Evolutionary conservation across 495 filamentous ascomycete species (phyloP), one percentile per base, ranked within the genome.

Genomic region (Tuber umbilicatum): DNA sequence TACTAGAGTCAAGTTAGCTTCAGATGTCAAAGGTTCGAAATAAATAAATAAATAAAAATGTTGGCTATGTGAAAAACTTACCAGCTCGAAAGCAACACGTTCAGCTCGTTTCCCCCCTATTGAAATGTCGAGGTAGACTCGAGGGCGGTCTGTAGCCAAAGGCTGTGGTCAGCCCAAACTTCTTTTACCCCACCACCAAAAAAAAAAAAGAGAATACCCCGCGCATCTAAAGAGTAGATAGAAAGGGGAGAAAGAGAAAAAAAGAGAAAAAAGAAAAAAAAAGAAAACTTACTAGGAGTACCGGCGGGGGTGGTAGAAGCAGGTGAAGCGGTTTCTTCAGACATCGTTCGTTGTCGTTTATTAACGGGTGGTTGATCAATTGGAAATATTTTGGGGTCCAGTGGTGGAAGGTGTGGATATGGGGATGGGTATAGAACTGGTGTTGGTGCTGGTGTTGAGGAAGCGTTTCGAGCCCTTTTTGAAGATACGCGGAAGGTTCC

Each of bases 81-180:
- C 90, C 80, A 97, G 86, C 87, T 97, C 94, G 76, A 97, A 91
- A 55, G 84, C 87, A 83, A 97, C 85, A 73, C 94, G 91, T 55
- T 92, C 93, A 68, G 89, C 86, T 55, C 88, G 86, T 79, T 89
- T 87, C 27, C 87, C 85, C 74, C 91, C 92, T 79, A 97, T 92
- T 76, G 91, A 87, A 81, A 97, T 90, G 86, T 97, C 93, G 83
- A 97, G 94, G 86, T 90, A 97, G 84, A 94, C 92, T 74, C 91
- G 89, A 84, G 77, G 40, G 50, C 81, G 81, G 45, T 82, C 81
- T 82, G 39, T 70, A 40, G 45, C 69, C 39, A 69, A 27, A 35
- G 47, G 76, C 60, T 73, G 70, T 70, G 23, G 43, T 76, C 69
- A 77, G 73, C 45, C 70, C 70, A 45, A 71, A 68, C 50, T n/a